Evolutionary conservation across 805 yeast genomes (phyloP).

Genomic region (Phaffomyces antillensis): DNA sequence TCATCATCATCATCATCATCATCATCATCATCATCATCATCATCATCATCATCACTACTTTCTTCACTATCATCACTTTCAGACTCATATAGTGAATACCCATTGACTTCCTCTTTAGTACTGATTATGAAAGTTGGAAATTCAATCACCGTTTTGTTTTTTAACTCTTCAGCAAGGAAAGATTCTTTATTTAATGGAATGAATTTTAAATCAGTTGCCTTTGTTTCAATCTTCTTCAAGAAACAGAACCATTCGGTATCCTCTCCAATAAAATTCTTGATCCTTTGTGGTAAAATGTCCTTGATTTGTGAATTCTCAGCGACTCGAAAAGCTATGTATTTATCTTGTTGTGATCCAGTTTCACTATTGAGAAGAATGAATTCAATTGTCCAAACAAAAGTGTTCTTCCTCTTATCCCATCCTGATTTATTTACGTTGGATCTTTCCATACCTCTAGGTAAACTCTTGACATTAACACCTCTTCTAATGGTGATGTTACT

Average conservation of each 20-base stretch:
- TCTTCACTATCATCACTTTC: constrained; percentile 3
- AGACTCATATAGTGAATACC: constrained; percentile 15
- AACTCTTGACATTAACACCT: constrained; percentile 55
- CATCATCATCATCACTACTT: constrained; percentile 10
- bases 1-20: constrained; percentile 11
- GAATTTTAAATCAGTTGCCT: constrained; percentile 29
- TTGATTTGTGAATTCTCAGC: constrained; percentile 25
- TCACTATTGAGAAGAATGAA: constrained; percentile 43
- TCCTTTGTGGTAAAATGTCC: constrained; percentile 26
- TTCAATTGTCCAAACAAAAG: constrained; percentile 76
- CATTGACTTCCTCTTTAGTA: constrained; percentile 21
- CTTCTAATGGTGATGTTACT: constrained; percentile 34
- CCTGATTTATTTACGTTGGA: constrained; percentile 56
- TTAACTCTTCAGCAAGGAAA: constrained; percentile 43
- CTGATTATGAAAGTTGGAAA: constrained; percentile 63
- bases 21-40: constrained; percentile 12
- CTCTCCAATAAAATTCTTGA: constrained; percentile 12
- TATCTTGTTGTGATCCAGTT: constrained; percentile 19
- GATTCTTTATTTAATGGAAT: constrained; percentile 29
- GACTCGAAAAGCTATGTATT: constrained; percentile 32
- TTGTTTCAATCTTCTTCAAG: constrained; percentile 24
- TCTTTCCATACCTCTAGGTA: constrained; percentile 74
- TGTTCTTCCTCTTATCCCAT: constrained; percentile 54
- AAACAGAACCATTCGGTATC: constrained; percentile 18
- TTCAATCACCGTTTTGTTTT: constrained; percentile 59